Evolutionary conservation across 2,329 filamentous ascomycete genomes (phyloP), one percentile per base, ranked within the genome.

Genomic region (Neopestalotiopsis sp.): DNA sequence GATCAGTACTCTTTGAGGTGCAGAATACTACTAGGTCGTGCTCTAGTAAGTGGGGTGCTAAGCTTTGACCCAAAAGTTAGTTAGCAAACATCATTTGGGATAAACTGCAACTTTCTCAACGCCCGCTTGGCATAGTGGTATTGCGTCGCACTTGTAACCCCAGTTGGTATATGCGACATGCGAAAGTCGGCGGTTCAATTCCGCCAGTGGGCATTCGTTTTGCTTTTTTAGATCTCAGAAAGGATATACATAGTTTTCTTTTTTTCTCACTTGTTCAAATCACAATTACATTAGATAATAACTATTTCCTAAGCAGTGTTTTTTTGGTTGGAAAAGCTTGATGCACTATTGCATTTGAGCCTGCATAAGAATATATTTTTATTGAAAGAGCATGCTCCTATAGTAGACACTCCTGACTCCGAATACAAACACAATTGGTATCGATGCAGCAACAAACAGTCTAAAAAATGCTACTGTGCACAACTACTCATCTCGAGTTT

Each of bases 61-160:
- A 28, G 24, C 24, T 28, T 28, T 28, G 34, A 5, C 34, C 10
- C 6, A 38, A 1, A 1, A 10, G 6, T 1, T 38, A 38, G 34
- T 10, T 1, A 17, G 49, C 9, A 12, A 20, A 20, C 9, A 56
- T 56, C 0, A 20, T 1, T 30, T 3, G 20, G 5, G 5, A 13
- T 59, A 24, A 34, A 13, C 12, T 14, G 0, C 7, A 14, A 6
- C 0, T 14, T 59, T 34, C 17, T 24, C 28, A 24, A 34, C 13
- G 57, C 57, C 57, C 30, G 24, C 57, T 59, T 59, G 57, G 57
- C 57, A 28, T 59, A 59, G 57, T 59, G 57, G 57, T 59, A 59
- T 59, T 28, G 57, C 57, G 57, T 59, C 24, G 57, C 57, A 59
- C 57, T 59, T 59, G 57, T 59, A 59, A 53, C 17, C 34, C 34